Conservation (phyloP, 371 early-diverging fungal genomes). For the Mortierella sp. region DNA sequence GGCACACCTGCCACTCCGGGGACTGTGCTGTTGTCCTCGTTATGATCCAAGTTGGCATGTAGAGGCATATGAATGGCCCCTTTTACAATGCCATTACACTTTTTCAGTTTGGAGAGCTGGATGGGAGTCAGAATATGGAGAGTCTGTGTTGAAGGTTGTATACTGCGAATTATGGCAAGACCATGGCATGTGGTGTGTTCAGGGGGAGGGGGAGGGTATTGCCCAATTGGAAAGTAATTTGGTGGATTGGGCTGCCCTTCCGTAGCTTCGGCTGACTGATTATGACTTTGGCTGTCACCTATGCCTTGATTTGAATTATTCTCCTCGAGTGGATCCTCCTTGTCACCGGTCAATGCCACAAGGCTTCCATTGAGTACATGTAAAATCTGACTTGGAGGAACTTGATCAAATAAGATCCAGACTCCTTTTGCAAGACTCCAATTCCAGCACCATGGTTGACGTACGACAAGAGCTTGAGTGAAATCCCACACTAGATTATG, state of each 20-base stretch:
- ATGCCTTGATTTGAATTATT: neutral
- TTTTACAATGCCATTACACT: slow-evolving; percentile 73
- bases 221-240: slow-evolving; percentile 66
- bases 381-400: slow-evolving; percentile 77
- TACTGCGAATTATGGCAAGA: slow-evolving; percentile 78
- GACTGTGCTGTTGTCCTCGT: slow-evolving; percentile 28
- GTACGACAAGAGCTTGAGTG: slow-evolving; percentile 62
- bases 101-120: slow-evolving; percentile 58
- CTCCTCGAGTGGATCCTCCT: slow-evolving; percentile 8
- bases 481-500: slow-evolving; percentile 68
- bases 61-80: slow-evolving; percentile 68
- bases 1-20: slow-evolving; percentile 63
- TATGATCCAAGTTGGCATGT: slow-evolving; percentile 60
- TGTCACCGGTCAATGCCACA: slow-evolving; percentile 77
- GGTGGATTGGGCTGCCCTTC: slow-evolving; percentile 51
- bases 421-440: slow-evolving; percentile 70
- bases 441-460: slow-evolving; percentile 71
- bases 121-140: slow-evolving; percentile 78
- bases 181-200: slow-evolving; percentile 73
- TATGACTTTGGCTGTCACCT: slow-evolving; percentile 1
- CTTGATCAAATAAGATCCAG: slow-evolving; percentile 71
- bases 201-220: slow-evolving; percentile 65
- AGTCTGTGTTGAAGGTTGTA: slow-evolving; percentile 70
- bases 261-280: neutral
- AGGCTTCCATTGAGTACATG: slow-evolving; percentile 81